phyloP scores from a whole-genome alignment of 805 yeast genomes.

The Candida vartiovaarae region DNA sequence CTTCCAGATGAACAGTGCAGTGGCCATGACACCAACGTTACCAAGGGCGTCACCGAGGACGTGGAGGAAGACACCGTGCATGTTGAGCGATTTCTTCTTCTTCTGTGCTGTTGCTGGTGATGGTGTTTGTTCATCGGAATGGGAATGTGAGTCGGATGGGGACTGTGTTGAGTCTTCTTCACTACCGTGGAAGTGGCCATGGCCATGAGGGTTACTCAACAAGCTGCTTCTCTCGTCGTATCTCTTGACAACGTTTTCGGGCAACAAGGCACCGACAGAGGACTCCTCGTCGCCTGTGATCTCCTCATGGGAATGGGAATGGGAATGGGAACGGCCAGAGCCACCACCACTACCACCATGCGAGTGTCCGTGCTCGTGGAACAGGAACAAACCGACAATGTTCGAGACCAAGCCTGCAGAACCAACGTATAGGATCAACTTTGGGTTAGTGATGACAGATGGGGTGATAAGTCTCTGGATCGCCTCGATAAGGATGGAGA shows the following conservation, averaged over 20 bases:
- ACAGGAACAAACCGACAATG: slow-evolving; percentile 72
- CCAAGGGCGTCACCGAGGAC: slow-evolving; percentile 96
- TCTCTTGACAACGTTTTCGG: slow-evolving; percentile 39
- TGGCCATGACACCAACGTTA: slow-evolving; percentile 82
- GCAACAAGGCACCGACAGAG: slow-evolving; percentile 30
- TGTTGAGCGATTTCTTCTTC: slow-evolving; percentile 66
- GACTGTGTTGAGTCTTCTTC: not conserved
- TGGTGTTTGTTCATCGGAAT: slow-evolving; percentile 3
- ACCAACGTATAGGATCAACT: slow-evolving; percentile 77
- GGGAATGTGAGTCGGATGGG: slow-evolving; percentile 2
- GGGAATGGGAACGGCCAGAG: slow-evolving; percentile 27
- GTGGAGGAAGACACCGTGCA: slow-evolving; percentile 95
- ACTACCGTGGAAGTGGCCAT: slow-evolving; percentile 7
- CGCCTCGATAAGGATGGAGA: slow-evolving; percentile 89
- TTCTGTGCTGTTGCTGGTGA: slow-evolving; percentile 3
- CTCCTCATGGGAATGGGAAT: slow-evolving; percentile 2
- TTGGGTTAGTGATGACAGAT: slow-evolving; percentile 73
- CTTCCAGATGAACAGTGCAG: slow-evolving; percentile 91
- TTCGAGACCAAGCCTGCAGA: slow-evolving; percentile 76
- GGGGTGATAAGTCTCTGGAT: slow-evolving; percentile 82
- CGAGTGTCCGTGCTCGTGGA: slow-evolving; percentile 80
- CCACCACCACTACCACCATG: slow-evolving; percentile 35
- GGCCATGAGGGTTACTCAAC: slow-evolving; percentile 3
- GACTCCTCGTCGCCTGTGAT: slow-evolving; percentile 15
- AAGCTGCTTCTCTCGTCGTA: slow-evolving; percentile 18